These are phyloP conservation scores for Mycosphaerella arachidis DNA, from an alignment of 2,329 filamentous ascomycete species.

Conservation along the genomic window DNA sequence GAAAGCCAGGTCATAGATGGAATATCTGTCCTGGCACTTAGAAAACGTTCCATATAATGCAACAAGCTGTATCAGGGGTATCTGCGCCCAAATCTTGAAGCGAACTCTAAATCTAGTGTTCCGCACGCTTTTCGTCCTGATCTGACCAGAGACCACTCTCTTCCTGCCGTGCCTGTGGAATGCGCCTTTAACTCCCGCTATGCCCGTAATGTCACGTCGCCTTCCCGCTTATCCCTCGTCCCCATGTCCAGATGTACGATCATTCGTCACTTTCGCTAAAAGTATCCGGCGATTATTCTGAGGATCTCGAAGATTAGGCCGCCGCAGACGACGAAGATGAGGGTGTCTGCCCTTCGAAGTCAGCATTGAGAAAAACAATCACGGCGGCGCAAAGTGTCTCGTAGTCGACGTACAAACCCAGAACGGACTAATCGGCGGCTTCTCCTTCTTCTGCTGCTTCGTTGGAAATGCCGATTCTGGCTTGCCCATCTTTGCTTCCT, in stretches of 20 bases:
- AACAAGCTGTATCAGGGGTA: neutral
- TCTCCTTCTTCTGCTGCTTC: conserved; percentile 30
- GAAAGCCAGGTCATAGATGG: conserved; percentile 24
- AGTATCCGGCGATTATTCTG: conserved; percentile 40
- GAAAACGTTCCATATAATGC: neutral
- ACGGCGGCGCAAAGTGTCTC: no score
- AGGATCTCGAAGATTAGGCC: conserved; percentile 57
- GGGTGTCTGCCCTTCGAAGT: no score
- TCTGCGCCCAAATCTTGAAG: neutral
- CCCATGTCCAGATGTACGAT: neutral
- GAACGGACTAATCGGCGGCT: conserved; percentile 49
- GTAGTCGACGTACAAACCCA: conserved; percentile 54
- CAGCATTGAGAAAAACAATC: no score
- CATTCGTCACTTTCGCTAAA: neutral
- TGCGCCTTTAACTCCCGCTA: neutral
- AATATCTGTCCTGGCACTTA: neutral
- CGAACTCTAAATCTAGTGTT: neutral
- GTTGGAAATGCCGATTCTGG: conserved; percentile 46
- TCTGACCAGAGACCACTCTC: neutral
- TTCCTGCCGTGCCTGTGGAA: neutral
- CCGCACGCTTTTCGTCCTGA: neutral
- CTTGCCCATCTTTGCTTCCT: conserved; percentile 72
- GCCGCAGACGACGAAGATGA: conserved; percentile 61
- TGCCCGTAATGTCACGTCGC: neutral
- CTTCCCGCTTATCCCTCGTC: neutral